These are phyloP conservation scores for Eucalyptus pauciflora DNA, from an alignment of 345 rosid genomes.

Conservation along the genomic window DNA sequence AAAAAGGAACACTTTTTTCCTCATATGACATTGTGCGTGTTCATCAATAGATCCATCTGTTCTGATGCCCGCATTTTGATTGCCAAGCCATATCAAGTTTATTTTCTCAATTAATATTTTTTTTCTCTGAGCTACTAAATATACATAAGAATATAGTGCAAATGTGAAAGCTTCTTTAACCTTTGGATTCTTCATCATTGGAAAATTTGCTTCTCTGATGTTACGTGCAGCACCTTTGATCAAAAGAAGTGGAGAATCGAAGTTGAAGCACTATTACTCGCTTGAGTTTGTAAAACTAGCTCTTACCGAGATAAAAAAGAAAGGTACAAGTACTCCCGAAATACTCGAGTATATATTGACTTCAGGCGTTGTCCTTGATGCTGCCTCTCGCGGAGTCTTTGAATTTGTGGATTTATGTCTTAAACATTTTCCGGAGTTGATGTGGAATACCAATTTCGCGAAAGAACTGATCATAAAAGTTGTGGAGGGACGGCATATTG, in stretches of 20 bases:
- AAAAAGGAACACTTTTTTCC: background rate
- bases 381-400: background rate
- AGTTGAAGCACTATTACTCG: background rate
- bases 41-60: background rate
- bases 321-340: fast-evolving
- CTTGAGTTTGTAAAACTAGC: fast-evolving
- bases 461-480: too few relatives aligned
- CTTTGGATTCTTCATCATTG: background rate
- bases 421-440: background rate
- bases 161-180: background rate
- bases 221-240: background rate
- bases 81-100: background rate
- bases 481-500: background rate
- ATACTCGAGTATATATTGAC: background rate
- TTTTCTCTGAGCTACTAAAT: too few relatives aligned
- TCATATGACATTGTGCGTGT: background rate
- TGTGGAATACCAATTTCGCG: background rate
- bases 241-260: background rate
- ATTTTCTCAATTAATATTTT: background rate
- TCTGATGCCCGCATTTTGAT: background rate
- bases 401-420: background rate
- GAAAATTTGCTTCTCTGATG: background rate
- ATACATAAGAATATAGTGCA: background rate
- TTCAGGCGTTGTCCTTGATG: background rate
- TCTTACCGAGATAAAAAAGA: background rate